Conservation (phyloP, 306 rosid genomes). For the Pyrus pyrifolia region DNA sequence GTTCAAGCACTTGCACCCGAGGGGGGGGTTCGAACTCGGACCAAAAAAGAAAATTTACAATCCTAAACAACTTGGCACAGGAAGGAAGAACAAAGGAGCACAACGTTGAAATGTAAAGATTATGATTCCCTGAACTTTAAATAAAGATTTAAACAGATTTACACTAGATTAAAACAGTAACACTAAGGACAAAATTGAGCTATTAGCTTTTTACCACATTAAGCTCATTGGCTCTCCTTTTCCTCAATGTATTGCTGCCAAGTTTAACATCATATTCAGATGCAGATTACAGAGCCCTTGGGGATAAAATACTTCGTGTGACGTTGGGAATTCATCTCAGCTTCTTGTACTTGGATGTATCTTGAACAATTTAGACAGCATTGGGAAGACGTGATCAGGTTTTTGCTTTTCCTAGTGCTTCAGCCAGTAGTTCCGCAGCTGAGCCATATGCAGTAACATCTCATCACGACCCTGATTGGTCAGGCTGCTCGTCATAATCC, state of each 20-base stretch:
- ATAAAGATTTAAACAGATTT: background rate
- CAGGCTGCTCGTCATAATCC: slow-evolving; percentile 98
- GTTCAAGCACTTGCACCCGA: too few relatives aligned
- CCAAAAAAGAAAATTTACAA: background rate
- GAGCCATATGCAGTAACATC: slow-evolving; percentile 88
- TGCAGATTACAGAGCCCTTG: background rate
- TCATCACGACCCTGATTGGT: slow-evolving; percentile 95
- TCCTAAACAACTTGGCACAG: background rate
- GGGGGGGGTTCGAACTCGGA: too few relatives aligned
- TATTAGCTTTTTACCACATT: background rate
- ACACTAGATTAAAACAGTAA: too few relatives aligned
- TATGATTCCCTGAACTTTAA: background rate
- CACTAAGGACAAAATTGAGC: background rate
- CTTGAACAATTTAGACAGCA: background rate
- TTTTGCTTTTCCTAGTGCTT: slow-evolving; percentile 45
- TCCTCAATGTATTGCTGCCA: background rate
- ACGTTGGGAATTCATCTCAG: background rate
- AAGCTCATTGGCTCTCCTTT: background rate
- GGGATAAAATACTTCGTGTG: background rate
- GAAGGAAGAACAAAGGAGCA: too few relatives aligned
- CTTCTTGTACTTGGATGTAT: background rate
- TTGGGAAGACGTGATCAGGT: background rate
- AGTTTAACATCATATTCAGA: too few relatives aligned
- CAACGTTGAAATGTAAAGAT: background rate
- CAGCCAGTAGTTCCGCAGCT: slow-evolving; percentile 95